Conservation (phyloP, 495 filamentous ascomycete species). For the Aspergillus incahuasiensis region DNA sequence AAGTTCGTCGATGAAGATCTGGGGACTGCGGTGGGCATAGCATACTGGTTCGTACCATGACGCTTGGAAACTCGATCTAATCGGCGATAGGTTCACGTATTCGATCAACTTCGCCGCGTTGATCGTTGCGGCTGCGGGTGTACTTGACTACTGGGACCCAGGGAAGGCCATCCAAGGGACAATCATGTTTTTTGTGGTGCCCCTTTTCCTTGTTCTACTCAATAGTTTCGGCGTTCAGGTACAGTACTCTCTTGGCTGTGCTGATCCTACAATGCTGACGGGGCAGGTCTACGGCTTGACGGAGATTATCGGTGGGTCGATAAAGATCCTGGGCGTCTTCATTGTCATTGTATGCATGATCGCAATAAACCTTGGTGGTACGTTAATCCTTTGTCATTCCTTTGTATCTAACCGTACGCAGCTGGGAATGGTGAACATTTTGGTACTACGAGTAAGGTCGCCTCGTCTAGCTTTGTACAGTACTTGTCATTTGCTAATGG, state of each 20-base stretch:
- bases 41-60: conserved; percentile 38
- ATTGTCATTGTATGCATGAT: conserved; percentile 29
- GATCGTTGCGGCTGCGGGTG: conserved; percentile 35
- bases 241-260: too few species aligned
- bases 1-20: conserved; percentile 46
- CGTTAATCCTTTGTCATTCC: not conserved
- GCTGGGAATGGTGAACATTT: conserved; percentile 8
- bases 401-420: conserved; percentile 3
- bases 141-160: conserved; percentile 34
- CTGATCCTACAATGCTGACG: not conserved
- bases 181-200: conserved; percentile 27
- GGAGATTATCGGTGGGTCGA: conserved; percentile 33
- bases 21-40: conserved; percentile 40
- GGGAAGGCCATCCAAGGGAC: conserved; percentile 24
- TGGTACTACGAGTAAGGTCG: conserved; percentile 18
- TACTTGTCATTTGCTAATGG: too few species aligned
- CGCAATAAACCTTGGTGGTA: conserved; percentile 32
- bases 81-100: conserved; percentile 37
- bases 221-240: conserved; percentile 34
- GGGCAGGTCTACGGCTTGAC: conserved; percentile 33
- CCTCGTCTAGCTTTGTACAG: too few species aligned
- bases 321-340: conserved; percentile 34
- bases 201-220: conserved; percentile 26
- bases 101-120: conserved; percentile 37
- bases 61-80: not conserved